A percentile compares a stretch with the other conserved stretches of the same genome.
Conservation (phyloP, 2,329 filamentous ascomycete genomes). For the Fusarium anguioides region DNA sequence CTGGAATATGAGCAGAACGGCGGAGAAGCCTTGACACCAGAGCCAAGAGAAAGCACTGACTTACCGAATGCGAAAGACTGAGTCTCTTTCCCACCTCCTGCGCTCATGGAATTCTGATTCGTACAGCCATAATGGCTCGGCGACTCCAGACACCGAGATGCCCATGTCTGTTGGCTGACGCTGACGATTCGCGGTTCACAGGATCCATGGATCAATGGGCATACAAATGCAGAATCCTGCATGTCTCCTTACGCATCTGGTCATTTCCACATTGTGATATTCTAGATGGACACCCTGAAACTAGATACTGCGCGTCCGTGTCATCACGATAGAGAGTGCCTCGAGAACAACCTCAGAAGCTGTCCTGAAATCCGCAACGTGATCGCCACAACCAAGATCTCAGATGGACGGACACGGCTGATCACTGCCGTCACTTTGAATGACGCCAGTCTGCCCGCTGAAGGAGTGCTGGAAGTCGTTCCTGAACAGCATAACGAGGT, state of each 20-base stretch:
- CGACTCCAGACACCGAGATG: background rate
- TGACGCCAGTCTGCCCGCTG: background rate
- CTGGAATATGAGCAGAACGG: background rate
- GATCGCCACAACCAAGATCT: background rate
- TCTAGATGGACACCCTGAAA: background rate
- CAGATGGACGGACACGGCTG: background rate
- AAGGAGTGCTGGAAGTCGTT: background rate
- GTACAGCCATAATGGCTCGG: too few species aligned
- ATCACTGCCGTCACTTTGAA: background rate
- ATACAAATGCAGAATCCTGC: background rate
- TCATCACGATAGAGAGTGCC: too few species aligned
- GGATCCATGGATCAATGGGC: background rate
- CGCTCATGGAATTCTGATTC: background rate
- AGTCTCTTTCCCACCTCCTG: too few species aligned
- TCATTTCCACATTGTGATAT: background rate
- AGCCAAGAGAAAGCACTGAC: background rate
- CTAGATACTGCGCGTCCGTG: background rate
- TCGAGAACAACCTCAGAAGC: background rate
- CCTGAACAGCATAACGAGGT: background rate
- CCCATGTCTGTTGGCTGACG: background rate
- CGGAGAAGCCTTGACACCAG: background rate
- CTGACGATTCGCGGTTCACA: background rate
- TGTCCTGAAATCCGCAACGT: background rate
- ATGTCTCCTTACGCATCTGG: background rate
- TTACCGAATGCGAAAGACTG: fast-evolving